These are phyloP conservation scores for Thelonectria rubi DNA, from an alignment of 2,329 filamentous ascomycete species.

Conservation along the genomic window DNA sequence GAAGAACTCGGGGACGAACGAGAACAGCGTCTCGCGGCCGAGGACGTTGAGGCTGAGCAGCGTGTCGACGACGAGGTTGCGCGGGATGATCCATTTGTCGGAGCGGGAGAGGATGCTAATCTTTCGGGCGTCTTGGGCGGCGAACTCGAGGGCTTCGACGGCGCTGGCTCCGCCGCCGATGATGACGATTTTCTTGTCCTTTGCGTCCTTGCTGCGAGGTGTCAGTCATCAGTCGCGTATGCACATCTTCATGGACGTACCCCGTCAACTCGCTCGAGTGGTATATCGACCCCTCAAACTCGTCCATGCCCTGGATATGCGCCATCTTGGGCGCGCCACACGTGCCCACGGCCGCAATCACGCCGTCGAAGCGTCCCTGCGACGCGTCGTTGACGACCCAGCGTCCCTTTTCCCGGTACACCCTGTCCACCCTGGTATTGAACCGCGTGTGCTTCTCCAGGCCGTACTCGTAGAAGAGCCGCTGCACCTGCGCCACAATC, in stretches of 20 bases:
- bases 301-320: slow-evolving; percentile 72
- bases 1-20: slow-evolving; percentile 80
- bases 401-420: slow-evolving; percentile 74
- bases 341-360: slow-evolving; percentile 81
- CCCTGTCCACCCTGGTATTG: slow-evolving; percentile 72
- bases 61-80: slow-evolving; percentile 78
- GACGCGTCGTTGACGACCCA: slow-evolving; percentile 82
- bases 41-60: slow-evolving; percentile 82
- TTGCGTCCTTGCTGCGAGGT: slow-evolving; percentile 66
- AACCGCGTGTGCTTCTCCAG: slow-evolving; percentile 77
- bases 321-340: slow-evolving; percentile 83
- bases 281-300: slow-evolving; percentile 75
- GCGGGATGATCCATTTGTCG: slow-evolving; percentile 88
- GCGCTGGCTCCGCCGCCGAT: slow-evolving; percentile 84
- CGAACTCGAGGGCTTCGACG: slow-evolving; percentile 85
- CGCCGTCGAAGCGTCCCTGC: slow-evolving; percentile 78
- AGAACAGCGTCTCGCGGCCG: slow-evolving; percentile 78
- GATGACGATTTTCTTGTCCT: slow-evolving; percentile 78
- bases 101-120: slow-evolving; percentile 78
- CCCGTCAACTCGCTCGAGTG: slow-evolving; percentile 80
- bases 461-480: slow-evolving; percentile 76
- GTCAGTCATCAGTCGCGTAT: slow-evolving; percentile 31
- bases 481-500: slow-evolving; percentile 55
- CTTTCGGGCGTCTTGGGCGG: slow-evolving; percentile 71
- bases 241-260: slow-evolving; percentile 38